phyloP scores from a whole-genome alignment of 108 stramenopile genomes.

The Cylindrotheca closterium region DNA sequence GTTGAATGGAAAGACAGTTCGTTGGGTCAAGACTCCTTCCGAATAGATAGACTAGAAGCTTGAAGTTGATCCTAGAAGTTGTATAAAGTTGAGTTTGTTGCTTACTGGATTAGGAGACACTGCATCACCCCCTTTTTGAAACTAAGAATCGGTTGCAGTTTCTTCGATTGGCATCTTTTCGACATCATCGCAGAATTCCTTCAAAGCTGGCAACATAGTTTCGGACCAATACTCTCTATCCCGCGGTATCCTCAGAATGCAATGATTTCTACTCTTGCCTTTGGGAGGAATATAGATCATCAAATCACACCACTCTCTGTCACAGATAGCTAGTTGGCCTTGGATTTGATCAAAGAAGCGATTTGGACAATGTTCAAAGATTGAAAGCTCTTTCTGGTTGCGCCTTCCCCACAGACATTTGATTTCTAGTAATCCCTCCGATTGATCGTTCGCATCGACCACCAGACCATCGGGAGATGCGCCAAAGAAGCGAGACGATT shows the following conservation, averaged over 20 bases:
- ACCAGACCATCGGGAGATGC: conserved; percentile 47
- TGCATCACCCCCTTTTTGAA: no score
- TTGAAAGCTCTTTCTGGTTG: conserved; percentile 15
- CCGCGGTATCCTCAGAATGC: conserved; percentile 29
- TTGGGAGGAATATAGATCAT: conserved; percentile 35
- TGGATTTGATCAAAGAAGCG: conserved; percentile 46
- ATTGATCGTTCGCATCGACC: neutral
- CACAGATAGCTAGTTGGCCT: conserved; percentile 38
- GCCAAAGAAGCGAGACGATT: conserved; percentile 17
- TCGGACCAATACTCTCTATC: conserved; percentile 33
- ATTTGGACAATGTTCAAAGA: conserved; percentile 27
- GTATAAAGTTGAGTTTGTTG: no score
- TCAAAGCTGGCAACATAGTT: conserved; percentile 18
- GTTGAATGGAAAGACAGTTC: conserved; percentile 66
- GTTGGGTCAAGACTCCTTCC: conserved; percentile 45
- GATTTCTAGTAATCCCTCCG: conserved; percentile 34
- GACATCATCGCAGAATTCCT: conserved; percentile 25
- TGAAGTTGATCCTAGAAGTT: neutral
- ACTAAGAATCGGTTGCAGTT: no score
- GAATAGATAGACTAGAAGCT: neutral
- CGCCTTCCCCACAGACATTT: conserved; percentile 38
- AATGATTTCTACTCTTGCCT: conserved; percentile 17
- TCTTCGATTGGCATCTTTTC: conserved; percentile 3
- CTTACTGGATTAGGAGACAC: no score
- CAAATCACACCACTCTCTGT: conserved; percentile 42